A percentile compares a stretch with the other conserved stretches of the same genome.
Conservation (phyloP, 192 early-diverging fungal species). For the Gamsiella multidivaricata region DNA sequence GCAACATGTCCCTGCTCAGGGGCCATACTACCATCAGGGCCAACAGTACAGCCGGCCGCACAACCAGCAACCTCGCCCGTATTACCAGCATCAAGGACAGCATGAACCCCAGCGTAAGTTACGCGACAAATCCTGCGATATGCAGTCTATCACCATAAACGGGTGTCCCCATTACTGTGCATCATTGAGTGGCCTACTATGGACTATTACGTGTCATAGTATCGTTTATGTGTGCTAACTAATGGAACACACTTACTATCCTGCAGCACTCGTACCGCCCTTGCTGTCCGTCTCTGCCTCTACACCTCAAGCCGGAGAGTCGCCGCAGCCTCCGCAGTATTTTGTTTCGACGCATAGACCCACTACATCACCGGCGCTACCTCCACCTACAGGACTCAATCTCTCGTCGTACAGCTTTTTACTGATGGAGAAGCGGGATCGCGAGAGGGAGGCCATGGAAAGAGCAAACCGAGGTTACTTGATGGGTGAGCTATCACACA, state of each 20-base stretch:
- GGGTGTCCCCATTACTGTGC: too few relatives aligned
- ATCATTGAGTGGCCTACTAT: too few relatives aligned
- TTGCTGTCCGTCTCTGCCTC: conserved; percentile 40
- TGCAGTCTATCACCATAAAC: background rate
- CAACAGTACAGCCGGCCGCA: conserved; percentile 1
- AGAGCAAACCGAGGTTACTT: conserved; percentile 38
- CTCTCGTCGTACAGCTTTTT: conserved; percentile 48
- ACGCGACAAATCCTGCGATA: background rate
- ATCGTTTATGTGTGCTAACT: too few relatives aligned
- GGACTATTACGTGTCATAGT: too few relatives aligned
- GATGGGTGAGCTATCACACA: conserved; percentile 10
- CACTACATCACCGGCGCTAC: conserved; percentile 17
- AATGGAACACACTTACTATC: too few relatives aligned
- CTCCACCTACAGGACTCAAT: conserved; percentile 44
- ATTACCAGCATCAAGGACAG: conserved; percentile 11
- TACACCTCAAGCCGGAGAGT: conserved; percentile 38
- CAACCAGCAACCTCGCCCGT: conserved; percentile 1
- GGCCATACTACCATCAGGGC: too few relatives aligned
- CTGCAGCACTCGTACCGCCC: conserved; percentile 23
- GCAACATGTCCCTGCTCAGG: too few relatives aligned
- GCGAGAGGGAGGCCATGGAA: conserved; percentile 49
- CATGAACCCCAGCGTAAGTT: conserved; percentile 23
- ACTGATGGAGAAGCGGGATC: conserved; percentile 51
- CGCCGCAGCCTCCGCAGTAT: conserved; percentile 36
- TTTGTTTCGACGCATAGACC: conserved; percentile 42